phyloP scores from a whole-genome alignment of 306 rosid species.

The Quercus agrifolia region DNA sequence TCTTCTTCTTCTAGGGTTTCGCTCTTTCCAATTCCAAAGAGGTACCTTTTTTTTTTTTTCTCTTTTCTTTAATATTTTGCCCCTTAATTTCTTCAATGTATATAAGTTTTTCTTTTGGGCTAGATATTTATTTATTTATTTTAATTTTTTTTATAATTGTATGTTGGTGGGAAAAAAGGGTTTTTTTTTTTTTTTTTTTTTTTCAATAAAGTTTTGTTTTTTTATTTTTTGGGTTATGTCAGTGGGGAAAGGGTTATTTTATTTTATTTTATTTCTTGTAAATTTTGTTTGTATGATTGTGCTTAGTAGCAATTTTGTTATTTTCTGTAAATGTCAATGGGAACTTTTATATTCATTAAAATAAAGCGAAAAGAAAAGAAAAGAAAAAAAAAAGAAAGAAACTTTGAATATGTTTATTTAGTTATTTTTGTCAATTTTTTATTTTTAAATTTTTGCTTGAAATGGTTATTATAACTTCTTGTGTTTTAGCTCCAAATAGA shows the following conservation, averaged over 20 bases:
- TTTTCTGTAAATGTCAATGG: not conserved
- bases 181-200: not conserved
- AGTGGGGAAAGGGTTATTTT: not conserved
- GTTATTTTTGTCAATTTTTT: no score
- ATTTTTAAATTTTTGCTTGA: not conserved
- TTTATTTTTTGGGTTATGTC: not conserved
- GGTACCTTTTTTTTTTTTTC: slow-evolving; percentile 7
- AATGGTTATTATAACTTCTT: not conserved
- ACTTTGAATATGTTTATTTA: no score
- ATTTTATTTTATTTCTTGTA: not conserved
- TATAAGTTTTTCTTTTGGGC: no score
- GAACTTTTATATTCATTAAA: not conserved
- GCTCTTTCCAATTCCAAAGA: slow-evolving; percentile 11
- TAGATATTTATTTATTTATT: not conserved
- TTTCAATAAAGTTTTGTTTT: not conserved
- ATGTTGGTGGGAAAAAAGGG: not conserved
- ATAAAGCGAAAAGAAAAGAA: no score
- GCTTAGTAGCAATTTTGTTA: not conserved
- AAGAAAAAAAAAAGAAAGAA: not conserved
- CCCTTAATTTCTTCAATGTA: not conserved
- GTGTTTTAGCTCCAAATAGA: not conserved
- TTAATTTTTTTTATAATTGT: not conserved
- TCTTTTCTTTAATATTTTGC: not conserved
- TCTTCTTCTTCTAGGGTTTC: slow-evolving; percentile 32
- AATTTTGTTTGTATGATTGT: not conserved